Evolutionary conservation across 352 stramenopile genomes (phyloP).

Genomic region (Phytopythium chamaehyphon): DNA sequence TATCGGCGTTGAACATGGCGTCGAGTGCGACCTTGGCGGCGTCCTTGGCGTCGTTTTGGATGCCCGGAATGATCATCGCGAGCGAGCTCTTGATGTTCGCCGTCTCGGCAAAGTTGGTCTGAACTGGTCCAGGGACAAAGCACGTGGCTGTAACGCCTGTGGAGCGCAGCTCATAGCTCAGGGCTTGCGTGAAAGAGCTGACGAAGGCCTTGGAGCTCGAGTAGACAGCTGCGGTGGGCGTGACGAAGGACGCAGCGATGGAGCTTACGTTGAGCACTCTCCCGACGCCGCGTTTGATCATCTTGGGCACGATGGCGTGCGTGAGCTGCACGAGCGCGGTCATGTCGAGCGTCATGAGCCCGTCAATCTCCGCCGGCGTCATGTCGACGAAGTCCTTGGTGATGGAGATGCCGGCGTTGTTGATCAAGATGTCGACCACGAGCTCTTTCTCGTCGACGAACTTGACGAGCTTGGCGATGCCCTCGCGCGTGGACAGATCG

Average conservation of each 20-base stretch:
- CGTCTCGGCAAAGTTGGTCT: slow-evolving; percentile 67
- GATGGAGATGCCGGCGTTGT: slow-evolving; percentile 60
- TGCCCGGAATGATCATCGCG: slow-evolving; percentile 32
- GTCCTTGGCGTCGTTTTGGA: slow-evolving; percentile 43
- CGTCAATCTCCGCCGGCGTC: slow-evolving; percentile 36
- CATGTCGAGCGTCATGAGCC: slow-evolving; percentile 70
- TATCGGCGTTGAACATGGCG: slow-evolving; percentile 56
- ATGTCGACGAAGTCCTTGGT: slow-evolving; percentile 42
- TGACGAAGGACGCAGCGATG: slow-evolving; percentile 35
- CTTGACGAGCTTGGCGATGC: slow-evolving; percentile 52
- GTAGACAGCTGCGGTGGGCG: slow-evolving; percentile 74
- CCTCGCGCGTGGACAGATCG: slow-evolving; percentile 46
- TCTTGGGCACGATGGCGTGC: slow-evolving; percentile 60
- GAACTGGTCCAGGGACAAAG: slow-evolving; percentile 58
- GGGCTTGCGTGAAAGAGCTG: slow-evolving; percentile 65
- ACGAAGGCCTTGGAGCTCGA: slow-evolving; percentile 75
- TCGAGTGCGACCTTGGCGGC: slow-evolving; percentile 43
- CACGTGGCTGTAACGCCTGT: slow-evolving; percentile 79
- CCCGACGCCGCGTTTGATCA: slow-evolving; percentile 61
- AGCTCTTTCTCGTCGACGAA: slow-evolving; percentile 55
- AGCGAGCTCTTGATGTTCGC: slow-evolving; percentile 29
- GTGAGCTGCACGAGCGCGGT: slow-evolving; percentile 58
- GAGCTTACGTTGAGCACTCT: slow-evolving; percentile 84
- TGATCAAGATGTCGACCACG: slow-evolving; percentile 82
- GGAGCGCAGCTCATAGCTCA: slow-evolving; percentile 77